These are phyloP conservation scores for Hemileccinum rubropunctum DNA, from an alignment of 768 basidiomycete species.

Conservation along the genomic window DNA sequence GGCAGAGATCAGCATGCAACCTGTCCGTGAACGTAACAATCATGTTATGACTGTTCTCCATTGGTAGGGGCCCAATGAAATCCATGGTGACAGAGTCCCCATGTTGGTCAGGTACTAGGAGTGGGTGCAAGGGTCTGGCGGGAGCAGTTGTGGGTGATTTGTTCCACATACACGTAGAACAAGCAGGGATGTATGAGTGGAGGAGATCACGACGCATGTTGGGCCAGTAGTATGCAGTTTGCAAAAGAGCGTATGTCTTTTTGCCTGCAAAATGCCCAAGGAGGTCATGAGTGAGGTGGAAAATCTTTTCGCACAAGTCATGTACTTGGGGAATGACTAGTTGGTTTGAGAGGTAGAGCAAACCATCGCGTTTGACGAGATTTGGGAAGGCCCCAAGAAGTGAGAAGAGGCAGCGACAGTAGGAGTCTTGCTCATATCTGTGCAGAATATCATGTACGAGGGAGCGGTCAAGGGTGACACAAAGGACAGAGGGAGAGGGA, in stretches of 20 bases:
- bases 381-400: background rate
- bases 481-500: too few relatives aligned
- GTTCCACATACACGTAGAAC: conserved; percentile 31
- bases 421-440: too few relatives aligned
- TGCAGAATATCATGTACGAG: too few relatives aligned
- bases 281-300: conserved; percentile 29
- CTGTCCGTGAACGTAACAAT: conserved; percentile 24
- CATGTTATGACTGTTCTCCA: conserved; percentile 25
- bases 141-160: conserved; percentile 28
- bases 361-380: background rate
- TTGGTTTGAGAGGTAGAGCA: conserved; percentile 7
- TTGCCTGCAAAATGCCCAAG: conserved; percentile 37
- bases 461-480: too few relatives aligned
- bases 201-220: conserved; percentile 3
- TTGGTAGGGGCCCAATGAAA: conserved; percentile 36
- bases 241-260: conserved; percentile 25
- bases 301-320: conserved; percentile 13
- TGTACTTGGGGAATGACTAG: conserved; percentile 11
- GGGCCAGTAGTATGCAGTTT: conserved; percentile 25
- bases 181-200: conserved; percentile 11
- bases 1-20: background rate
- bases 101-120: conserved; percentile 1
- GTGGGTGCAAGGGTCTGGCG: conserved; percentile 21
- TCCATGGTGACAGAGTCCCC: conserved; percentile 29
- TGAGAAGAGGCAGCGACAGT: too few relatives aligned